These are phyloP conservation scores for Podospora pseudoanserina DNA, from an alignment of 495 filamentous ascomycete species.

Conservation along the genomic window DNA sequence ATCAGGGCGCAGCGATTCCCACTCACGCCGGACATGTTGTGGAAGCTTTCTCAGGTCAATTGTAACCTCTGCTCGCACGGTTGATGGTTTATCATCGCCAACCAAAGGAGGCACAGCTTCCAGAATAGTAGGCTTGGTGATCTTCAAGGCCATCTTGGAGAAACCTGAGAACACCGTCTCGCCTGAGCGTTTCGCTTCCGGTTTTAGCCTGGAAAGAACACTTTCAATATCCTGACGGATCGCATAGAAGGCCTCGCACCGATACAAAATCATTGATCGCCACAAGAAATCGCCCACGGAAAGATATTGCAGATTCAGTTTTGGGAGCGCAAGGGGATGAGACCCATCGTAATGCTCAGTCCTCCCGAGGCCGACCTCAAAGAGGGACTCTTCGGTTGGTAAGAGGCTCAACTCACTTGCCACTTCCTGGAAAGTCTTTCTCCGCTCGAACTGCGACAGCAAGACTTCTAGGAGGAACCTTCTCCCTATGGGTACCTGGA, in stretches of 20 bases:
- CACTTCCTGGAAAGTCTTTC: conserved; percentile 77
- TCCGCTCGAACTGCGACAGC: conserved; percentile 71
- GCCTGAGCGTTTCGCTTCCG: conserved; percentile 58
- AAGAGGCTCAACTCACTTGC: conserved; percentile 66
- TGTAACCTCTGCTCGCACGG: conserved; percentile 82
- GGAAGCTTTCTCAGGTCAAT: conserved; percentile 77
- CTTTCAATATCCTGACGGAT: conserved; percentile 89
- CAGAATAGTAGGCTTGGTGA: conserved; percentile 80
- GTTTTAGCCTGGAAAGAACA: conserved; percentile 71
- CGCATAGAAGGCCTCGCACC: conserved; percentile 90
- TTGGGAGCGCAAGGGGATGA: conserved; percentile 84
- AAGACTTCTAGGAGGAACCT: conserved; percentile 72
- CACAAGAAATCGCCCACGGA: conserved; percentile 94
- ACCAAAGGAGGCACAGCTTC: conserved; percentile 83
- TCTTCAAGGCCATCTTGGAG: conserved; percentile 86
- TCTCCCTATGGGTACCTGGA: conserved; percentile 58
- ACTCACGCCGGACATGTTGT: conserved; percentile 74
- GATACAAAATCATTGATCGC: conserved; percentile 83
- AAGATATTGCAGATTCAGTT: conserved; percentile 92
- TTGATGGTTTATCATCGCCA: conserved; percentile 78
- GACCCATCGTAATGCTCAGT: conserved; percentile 90
- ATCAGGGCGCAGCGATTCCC: conserved; percentile 83
- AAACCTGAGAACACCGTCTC: conserved; percentile 75
- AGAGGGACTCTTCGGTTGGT: conserved; percentile 82
- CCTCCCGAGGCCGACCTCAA: conserved; percentile 75